Conservation (phyloP, 116 monocot genomes). For the Zostera marina region DNA sequence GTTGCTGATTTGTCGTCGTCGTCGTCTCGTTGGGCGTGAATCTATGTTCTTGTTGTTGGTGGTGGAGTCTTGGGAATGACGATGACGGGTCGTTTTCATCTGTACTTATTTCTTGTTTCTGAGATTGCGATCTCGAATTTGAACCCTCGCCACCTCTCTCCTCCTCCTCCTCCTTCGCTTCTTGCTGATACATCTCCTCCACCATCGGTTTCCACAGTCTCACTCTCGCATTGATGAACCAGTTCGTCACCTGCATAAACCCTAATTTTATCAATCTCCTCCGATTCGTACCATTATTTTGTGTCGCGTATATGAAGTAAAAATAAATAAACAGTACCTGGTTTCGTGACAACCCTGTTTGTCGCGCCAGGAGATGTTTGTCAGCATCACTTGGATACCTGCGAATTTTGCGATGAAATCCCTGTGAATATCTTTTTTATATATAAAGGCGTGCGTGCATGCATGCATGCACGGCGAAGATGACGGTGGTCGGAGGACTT, state of each 20-base stretch:
- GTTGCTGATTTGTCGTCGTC: not conserved
- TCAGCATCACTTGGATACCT: conserved; percentile 56
- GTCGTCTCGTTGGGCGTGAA: not conserved
- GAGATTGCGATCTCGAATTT: not conserved
- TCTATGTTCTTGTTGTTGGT: not conserved
- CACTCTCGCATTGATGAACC: conserved; percentile 20
- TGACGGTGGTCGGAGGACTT: conserved; percentile 10
- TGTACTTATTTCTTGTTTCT: not conserved
- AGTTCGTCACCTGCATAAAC: conserved; percentile 12
- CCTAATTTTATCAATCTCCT: no score
- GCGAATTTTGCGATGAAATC: conserved; percentile 22
- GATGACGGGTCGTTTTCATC: conserved; percentile 3
- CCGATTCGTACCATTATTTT: no score
- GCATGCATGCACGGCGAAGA: no score
- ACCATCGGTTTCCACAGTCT: conserved; percentile 22
- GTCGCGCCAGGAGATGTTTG: conserved; percentile 17
- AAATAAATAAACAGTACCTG: conserved; percentile 7
- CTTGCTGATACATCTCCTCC: conserved; percentile 20
- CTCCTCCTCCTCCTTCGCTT: conserved; percentile 9
- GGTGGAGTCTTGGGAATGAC: conserved; percentile 2
- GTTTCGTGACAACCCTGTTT: conserved; percentile 19
- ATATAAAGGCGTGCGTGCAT: no score
- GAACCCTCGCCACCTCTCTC: conserved; percentile 3
- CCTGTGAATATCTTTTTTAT: conserved; percentile 21
- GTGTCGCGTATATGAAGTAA: not conserved